These are phyloP conservation scores for Dactylonectria macrodidyma DNA, from an alignment of 2,329 filamentous ascomycete genomes.

Conservation along the genomic window DNA sequence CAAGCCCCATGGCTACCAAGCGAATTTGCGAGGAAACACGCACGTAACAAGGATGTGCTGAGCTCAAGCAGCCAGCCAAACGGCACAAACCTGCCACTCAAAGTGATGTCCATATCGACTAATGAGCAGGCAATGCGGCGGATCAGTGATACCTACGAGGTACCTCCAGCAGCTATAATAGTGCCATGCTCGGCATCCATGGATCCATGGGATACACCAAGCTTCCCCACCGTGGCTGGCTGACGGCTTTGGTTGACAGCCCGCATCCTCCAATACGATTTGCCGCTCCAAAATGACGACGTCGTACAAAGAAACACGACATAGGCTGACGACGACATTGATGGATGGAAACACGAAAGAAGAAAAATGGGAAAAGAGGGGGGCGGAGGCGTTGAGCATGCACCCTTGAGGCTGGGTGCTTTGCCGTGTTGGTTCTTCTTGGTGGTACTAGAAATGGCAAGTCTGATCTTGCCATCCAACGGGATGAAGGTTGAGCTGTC, in stretches of 20 bases:
- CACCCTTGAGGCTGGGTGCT: not conserved
- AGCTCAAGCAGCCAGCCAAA: conserved; percentile 21
- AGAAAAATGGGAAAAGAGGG: not conserved
- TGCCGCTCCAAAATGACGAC: conserved; percentile 36
- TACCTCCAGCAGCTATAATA: conserved; percentile 19
- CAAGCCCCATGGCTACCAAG: conserved; percentile 11
- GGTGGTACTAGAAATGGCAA: conserved; percentile 30
- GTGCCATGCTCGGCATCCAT: conserved; percentile 33
- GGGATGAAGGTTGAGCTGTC: conserved; percentile 25
- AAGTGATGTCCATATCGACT: conserved; percentile 24
- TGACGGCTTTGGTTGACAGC: conserved; percentile 29
- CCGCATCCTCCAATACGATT: conserved; percentile 38
- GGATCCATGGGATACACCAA: conserved; percentile 19
- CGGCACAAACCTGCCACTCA: conserved; percentile 11
- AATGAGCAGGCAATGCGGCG: conserved; percentile 28
- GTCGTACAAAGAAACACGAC: conserved; percentile 30
- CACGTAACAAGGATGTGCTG: conserved; percentile 13
- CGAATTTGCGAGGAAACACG: conserved; percentile 10
- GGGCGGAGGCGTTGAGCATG: conserved; percentile 1
- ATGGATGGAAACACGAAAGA: not conserved
- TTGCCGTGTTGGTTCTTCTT: conserved; percentile 8
- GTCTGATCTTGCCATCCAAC: conserved; percentile 14
- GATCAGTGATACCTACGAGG: conserved; percentile 29
- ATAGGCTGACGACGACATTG: conserved; percentile 21
- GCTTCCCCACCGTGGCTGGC: conserved; percentile 39